Conservation (phyloP, 225 moss, liverwort and hornwort genomes). For the Thuidium tamariscinum region DNA sequence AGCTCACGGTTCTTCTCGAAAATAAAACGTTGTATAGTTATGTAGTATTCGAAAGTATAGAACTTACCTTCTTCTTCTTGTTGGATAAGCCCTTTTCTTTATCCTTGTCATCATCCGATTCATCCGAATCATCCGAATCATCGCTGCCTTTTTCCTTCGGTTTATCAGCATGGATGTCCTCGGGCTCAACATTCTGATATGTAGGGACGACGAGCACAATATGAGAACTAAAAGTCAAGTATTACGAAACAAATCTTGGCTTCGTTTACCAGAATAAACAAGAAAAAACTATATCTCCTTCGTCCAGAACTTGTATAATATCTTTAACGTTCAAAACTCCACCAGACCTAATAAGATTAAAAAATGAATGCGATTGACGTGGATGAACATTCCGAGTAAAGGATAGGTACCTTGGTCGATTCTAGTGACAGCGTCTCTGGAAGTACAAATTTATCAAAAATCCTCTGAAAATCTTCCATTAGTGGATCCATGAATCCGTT, state of each 20-base stretch:
- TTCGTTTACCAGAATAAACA: neutral
- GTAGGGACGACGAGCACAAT: neutral
- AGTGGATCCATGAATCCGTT: constrained; percentile 67
- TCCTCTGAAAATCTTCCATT: constrained; percentile 78
- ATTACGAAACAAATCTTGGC: neutral
- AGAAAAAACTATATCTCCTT: neutral
- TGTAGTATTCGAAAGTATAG: neutral
- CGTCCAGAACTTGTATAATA: neutral
- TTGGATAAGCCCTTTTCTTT: constrained; percentile 88
- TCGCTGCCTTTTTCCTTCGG: constrained; percentile 68
- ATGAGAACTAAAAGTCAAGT: neutral
- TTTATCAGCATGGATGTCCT: constrained; percentile 34
- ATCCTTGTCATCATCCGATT: constrained; percentile 44
- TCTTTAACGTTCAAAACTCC: neutral
- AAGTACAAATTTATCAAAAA: constrained; percentile 78
- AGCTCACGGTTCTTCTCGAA: neutral
- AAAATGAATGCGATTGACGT: neutral
- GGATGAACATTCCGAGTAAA: neutral
- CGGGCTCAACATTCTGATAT: constrained; percentile 50
- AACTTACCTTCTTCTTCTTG: constrained; percentile 88
- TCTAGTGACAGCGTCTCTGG: constrained; percentile 77
- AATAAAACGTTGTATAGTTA: neutral
- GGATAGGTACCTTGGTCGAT: constrained; percentile 37
- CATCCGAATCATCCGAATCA: constrained; percentile 71
- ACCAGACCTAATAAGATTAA: neutral